These are phyloP conservation scores for Hordeum marinum DNA, from an alignment of 176 grass and related monocot genomes.

Conservation along the genomic window DNA sequence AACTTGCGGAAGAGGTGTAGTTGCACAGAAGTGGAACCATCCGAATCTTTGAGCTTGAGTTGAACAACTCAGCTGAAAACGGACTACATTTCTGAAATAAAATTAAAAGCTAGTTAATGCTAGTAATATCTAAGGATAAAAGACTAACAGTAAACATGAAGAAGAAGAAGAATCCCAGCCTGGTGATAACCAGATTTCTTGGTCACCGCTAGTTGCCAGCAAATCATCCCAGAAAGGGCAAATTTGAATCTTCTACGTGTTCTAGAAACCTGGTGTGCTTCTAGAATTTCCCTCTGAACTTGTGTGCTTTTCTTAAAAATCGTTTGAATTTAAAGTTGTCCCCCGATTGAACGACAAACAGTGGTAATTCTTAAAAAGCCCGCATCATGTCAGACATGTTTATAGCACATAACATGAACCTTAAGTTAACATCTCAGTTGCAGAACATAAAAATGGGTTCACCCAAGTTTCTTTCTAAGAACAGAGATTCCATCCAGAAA, in stretches of 20 bases:
- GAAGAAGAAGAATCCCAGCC: background rate
- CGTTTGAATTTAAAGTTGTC: background rate
- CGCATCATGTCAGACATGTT: background rate
- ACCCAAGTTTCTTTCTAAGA: background rate
- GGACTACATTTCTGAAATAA: constrained; percentile 67
- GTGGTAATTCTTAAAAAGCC: background rate
- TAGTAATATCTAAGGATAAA: background rate
- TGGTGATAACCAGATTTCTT: background rate
- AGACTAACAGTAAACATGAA: background rate
- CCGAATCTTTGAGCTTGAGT: constrained; percentile 30
- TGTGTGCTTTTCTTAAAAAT: background rate
- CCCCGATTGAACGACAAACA: background rate
- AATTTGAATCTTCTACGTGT: background rate
- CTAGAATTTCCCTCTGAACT: background rate
- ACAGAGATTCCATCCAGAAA: too few species aligned
- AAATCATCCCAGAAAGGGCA: background rate
- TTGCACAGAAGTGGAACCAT: constrained; percentile 70
- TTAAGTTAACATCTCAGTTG: background rate
- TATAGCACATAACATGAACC: background rate
- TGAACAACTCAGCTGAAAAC: constrained; percentile 65
- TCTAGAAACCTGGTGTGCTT: background rate
- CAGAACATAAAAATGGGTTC: background rate
- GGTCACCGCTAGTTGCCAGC: background rate
- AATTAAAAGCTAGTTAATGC: background rate
- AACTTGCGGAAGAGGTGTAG: constrained; percentile 21